Evolutionary conservation across 495 filamentous ascomycete genomes (phyloP).

Genomic region (Penicillium manginii): DNA sequence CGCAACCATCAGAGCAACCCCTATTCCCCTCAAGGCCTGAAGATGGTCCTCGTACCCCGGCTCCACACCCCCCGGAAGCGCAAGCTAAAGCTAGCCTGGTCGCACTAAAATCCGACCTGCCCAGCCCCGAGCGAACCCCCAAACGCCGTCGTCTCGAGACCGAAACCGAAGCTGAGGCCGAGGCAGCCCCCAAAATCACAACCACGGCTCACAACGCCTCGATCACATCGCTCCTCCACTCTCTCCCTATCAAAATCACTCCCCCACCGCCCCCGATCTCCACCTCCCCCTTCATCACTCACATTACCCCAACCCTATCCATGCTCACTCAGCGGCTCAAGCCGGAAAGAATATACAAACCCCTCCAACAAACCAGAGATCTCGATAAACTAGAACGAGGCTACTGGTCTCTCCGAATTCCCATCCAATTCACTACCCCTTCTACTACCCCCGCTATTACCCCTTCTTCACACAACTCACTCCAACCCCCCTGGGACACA

Average conservation of each 20-base stretch:
- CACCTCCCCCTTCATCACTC: conserved; percentile 41
- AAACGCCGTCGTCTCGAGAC: background rate
- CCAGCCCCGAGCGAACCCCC: background rate
- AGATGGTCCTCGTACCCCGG: background rate
- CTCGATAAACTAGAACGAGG: conserved; percentile 65
- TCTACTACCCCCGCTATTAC: background rate
- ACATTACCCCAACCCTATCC: conserved; percentile 59
- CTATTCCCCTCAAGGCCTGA: background rate
- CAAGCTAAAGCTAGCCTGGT: background rate
- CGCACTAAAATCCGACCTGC: background rate
- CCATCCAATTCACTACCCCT: too few relatives aligned
- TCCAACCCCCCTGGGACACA: conserved; percentile 25
- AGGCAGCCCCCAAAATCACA: conserved; percentile 4
- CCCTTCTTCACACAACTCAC: background rate
- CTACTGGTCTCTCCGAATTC: conserved; percentile 64
- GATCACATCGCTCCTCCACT: background rate
- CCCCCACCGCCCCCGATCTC: conserved; percentile 50
- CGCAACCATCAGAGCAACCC: conserved; percentile 27
- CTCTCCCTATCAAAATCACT: conserved; percentile 43
- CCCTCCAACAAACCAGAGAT: conserved; percentile 49
- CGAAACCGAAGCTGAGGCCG: too few relatives aligned
- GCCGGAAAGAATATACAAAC: conserved; percentile 53
- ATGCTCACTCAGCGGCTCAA: conserved; percentile 57
- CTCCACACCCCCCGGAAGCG: background rate
- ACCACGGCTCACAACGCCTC: background rate